phyloP scores from a whole-genome alignment of 306 rosid genomes.

The Dalbergia cultrata region DNA sequence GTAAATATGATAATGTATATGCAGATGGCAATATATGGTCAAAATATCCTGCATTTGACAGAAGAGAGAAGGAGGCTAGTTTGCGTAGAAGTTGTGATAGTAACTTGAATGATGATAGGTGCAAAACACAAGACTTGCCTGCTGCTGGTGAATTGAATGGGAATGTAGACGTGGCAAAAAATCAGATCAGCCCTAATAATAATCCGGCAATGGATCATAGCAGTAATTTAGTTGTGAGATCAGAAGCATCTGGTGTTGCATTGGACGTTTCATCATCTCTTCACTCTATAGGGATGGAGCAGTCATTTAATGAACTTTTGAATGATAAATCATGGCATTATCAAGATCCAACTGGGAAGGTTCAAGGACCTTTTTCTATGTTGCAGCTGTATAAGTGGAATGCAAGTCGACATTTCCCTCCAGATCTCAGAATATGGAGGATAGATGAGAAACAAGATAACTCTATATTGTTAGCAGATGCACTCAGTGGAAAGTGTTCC shows the following conservation, averaged over 20 bases:
- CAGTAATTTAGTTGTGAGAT: conserved; percentile 51
- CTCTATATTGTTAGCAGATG: conserved; percentile 71
- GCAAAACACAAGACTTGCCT: conserved; percentile 50
- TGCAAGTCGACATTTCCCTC: conserved; percentile 73
- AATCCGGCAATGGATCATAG: conserved; percentile 51
- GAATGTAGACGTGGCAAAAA: conserved; percentile 41
- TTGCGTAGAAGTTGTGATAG: conserved; percentile 56
- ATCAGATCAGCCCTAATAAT: conserved; percentile 48
- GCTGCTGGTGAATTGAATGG: conserved; percentile 52
- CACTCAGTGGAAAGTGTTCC: conserved; percentile 57
- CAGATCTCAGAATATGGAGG: conserved; percentile 83
- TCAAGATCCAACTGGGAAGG: conserved; percentile 84
- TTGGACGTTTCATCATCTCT: conserved; percentile 55
- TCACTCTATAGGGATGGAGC: conserved; percentile 56
- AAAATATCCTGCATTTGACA: conserved; percentile 51
- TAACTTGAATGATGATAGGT: conserved; percentile 49
- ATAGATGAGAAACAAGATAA: conserved; percentile 63
- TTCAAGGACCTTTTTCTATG: conserved; percentile 90
- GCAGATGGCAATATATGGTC: conserved; percentile 70
- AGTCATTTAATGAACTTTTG: conserved; percentile 57
- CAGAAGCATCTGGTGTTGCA: conserved; percentile 57
- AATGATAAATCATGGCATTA: conserved; percentile 80
- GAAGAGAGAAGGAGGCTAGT: conserved; percentile 57
- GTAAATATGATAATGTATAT: conserved; percentile 48
- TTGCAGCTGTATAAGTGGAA: conserved; percentile 78